Evolutionary conservation across 163 green algal genomes (phyloP), one percentile per base, ranked within the genome.

Genomic region (Chlorella variabilis): DNA sequence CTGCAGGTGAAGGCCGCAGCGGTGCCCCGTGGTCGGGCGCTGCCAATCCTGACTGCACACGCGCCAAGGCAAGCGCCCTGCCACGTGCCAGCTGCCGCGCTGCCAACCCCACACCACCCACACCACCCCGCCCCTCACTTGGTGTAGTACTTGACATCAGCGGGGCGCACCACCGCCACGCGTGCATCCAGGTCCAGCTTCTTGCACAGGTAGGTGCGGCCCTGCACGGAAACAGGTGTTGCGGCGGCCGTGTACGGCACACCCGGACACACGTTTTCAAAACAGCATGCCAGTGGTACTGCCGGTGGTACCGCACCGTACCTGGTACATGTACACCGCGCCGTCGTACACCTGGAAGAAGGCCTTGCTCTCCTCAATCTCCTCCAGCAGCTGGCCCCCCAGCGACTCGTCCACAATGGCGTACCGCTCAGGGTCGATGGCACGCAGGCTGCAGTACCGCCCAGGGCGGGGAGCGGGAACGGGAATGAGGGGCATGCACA

Each of bases 271-370:
- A n/a, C n/a, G n/a, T n/a, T n/a, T n/a, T n/a, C n/a, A n/a, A n/a
- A n/a, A n/a, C n/a, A n/a, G n/a, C n/a, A n/a, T n/a, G n/a, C n/a
- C n/a, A n/a, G n/a, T n/a, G n/a, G n/a, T n/a, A n/a, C n/a, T n/a
- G n/a, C n/a, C n/a, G n/a, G n/a, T n/a, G 45, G 45, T 65, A 77
- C 54, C 23, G 54, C 70, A 51, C 34, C 23, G n/a, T 8, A 87
- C 89, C 87, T 94, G 92, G 71, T 94, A 90, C 85, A 98, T 89
- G 87, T 97, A 98, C 7, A 98, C 91, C 0, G 95, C 95, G 9
- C 96, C 96, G 59, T 98, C 92, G 71, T 98, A 98, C 18, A 98
- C 88, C 80, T 95, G 45, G 77, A 89, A 99, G 83, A 98, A 98
- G 8, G 94, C 96, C 80, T 95, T 98, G 91, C 87, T 93, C 54